Evolutionary conservation across 306 rosid genomes (phyloP).

Genomic region (Hippophae rhamnoides): DNA sequence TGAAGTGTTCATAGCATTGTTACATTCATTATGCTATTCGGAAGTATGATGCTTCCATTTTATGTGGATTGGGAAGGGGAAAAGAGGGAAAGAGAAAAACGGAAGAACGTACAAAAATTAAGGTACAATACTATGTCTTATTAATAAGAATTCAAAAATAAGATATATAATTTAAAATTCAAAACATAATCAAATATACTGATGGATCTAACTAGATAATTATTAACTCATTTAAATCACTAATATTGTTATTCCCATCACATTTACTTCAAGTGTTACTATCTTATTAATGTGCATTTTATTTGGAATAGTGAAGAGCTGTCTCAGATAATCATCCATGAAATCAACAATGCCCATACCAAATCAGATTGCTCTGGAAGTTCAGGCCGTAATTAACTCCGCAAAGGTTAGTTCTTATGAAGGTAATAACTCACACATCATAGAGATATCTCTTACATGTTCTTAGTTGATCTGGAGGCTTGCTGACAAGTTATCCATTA

Average conservation of each 20-base stretch:
- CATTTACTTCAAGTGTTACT: not conserved
- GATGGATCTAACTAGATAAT: not conserved
- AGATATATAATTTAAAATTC: no score
- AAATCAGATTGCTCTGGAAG: constrained; percentile 39
- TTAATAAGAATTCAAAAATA: no score
- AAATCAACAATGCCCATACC: constrained; percentile 18
- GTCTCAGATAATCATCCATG: constrained; percentile 59
- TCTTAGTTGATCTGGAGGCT: no score
- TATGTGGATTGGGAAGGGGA: no score
- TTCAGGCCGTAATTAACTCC: constrained; percentile 26
- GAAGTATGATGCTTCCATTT: no score
- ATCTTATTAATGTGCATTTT: not conserved
- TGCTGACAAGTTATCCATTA: no score
- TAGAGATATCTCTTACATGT: not conserved
- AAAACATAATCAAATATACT: no score
- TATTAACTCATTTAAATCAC: not conserved
- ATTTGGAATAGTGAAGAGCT: constrained; percentile 43
- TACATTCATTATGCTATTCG: no score
- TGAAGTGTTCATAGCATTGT: no score
- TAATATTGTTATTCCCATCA: not conserved
- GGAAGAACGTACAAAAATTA: no score
- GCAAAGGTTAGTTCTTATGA: constrained; percentile 12
- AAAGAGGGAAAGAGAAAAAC: no score
- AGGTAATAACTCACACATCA: constrained; percentile 21
- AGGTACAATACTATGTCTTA: no score